Percentiles rank a stretch among this genome's conserved stretches.
phyloP scores from a whole-genome alignment of 106 monocot genomes.

The Allium sativum region DNA sequence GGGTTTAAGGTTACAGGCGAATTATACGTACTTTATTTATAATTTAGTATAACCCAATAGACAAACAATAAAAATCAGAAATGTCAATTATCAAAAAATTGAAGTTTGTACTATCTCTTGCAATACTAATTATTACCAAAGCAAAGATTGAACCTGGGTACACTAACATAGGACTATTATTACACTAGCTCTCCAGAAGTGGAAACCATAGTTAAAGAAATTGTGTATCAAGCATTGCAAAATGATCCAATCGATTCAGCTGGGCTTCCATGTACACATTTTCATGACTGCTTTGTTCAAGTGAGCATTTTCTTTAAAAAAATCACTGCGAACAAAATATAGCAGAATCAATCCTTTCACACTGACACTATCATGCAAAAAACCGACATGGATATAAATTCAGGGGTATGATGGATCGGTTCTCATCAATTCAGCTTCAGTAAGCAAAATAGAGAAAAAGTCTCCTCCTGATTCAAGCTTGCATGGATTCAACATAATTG shows the following conservation, averaged over 20 bases:
- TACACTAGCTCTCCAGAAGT: slow-evolving; percentile 39
- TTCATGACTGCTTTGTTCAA: slow-evolving; percentile 96
- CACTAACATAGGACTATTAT: slow-evolving; percentile 40
- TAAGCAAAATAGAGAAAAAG: slow-evolving; percentile 66
- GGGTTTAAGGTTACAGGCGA: not conserved
- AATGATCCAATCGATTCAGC: slow-evolving; percentile 58
- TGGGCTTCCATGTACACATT: slow-evolving; percentile 67
- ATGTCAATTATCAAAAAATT: not conserved
- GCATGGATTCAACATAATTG: slow-evolving; percentile 67
- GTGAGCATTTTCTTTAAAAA: slow-evolving; percentile 1
- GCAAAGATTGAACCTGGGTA: slow-evolving; percentile 1
- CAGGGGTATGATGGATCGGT: slow-evolving; percentile 85
- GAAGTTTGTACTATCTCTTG: slow-evolving; percentile 9
- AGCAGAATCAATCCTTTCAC: not conserved
- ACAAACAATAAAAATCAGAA: not conserved
- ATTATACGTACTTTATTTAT: not conserved
- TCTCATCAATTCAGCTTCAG: slow-evolving; percentile 57
- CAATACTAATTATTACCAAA: slow-evolving; percentile 3
- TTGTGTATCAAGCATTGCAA: slow-evolving; percentile 40
- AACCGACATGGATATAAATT: not conserved
- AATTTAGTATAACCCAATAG: not conserved
- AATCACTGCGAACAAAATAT: not conserved
- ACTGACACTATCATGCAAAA: not conserved
- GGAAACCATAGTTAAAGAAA: slow-evolving; percentile 34
- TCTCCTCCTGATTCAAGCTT: slow-evolving; percentile 62